Conservation (phyloP, 768 basidiomycete species). For the Pisolithus orientalis region DNA sequence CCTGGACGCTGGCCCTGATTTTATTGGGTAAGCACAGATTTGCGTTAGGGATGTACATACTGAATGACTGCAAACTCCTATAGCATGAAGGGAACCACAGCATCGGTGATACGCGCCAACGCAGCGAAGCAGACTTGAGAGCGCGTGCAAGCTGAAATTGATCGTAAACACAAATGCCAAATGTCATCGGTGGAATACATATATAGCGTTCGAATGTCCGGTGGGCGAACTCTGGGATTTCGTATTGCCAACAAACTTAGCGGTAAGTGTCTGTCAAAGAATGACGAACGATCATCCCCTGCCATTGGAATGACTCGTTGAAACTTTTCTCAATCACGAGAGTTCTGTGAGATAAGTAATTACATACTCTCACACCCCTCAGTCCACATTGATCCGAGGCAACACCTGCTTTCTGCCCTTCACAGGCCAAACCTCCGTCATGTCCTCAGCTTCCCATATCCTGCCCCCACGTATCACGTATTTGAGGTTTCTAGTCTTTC, state of each 20-base stretch:
- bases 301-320: too few relatives aligned
- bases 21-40: constrained; percentile 16
- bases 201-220: too few relatives aligned
- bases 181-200: too few relatives aligned
- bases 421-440: constrained; percentile 70
- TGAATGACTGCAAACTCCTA: neutral
- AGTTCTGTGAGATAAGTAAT: too few relatives aligned
- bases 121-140: neutral
- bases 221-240: too few relatives aligned
- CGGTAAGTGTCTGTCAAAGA: too few relatives aligned
- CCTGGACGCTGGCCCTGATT: constrained; percentile 19
- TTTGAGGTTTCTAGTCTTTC: constrained; percentile 41
- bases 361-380: constrained; percentile 1
- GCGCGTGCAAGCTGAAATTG: too few relatives aligned
- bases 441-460: constrained; percentile 59
- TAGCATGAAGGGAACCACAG: constrained; percentile 13
- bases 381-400: constrained; percentile 54
- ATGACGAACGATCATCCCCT: too few relatives aligned
- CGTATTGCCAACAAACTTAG: too few relatives aligned
- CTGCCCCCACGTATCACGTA: constrained; percentile 64
- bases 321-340: too few relatives aligned
- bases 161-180: too few relatives aligned
- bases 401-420: constrained; percentile 47
- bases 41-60: neutral
- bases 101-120: neutral